Evolutionary conservation across 306 rosid species (phyloP).

Genomic region (Prunus mume): DNA sequence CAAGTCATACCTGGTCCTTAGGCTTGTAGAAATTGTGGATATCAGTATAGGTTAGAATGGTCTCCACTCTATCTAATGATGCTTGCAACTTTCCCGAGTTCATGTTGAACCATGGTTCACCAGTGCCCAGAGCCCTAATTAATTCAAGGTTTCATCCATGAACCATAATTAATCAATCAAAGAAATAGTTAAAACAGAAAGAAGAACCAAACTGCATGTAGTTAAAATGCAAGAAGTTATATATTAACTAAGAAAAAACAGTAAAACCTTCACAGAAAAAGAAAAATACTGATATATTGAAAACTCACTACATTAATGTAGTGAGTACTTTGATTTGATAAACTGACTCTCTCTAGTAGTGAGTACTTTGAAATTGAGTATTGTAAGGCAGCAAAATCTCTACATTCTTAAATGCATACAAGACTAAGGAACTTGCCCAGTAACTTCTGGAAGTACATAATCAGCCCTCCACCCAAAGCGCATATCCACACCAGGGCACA

Average conservation of each 20-base stretch:
- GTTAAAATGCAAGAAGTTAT: background rate
- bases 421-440: constrained; percentile 60
- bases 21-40: constrained; percentile 15
- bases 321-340: constrained; percentile 5
- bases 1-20: constrained; percentile 28
- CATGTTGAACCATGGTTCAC: constrained; percentile 88
- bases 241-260: background rate
- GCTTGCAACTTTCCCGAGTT: constrained; percentile 75
- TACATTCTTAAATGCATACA: constrained; percentile 7
- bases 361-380: constrained; percentile 1
- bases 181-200: constrained; percentile 6
- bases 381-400: constrained; percentile 1
- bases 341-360: background rate
- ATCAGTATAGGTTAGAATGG: constrained; percentile 72
- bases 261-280: background rate
- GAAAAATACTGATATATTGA: constrained; percentile 7
- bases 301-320: background rate
- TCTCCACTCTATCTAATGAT: constrained; percentile 91
- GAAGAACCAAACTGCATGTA: background rate
- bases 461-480: constrained; percentile 97
- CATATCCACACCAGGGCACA: constrained; percentile 78
- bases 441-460: constrained; percentile 86
- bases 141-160: constrained; percentile 13
- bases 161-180: background rate
- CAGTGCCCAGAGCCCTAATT: constrained; percentile 77